Percentiles rank a stretch among this genome's conserved stretches.
phyloP scores from a whole-genome alignment of 139 green algal species.

The Marvania coccoides region DNA sequence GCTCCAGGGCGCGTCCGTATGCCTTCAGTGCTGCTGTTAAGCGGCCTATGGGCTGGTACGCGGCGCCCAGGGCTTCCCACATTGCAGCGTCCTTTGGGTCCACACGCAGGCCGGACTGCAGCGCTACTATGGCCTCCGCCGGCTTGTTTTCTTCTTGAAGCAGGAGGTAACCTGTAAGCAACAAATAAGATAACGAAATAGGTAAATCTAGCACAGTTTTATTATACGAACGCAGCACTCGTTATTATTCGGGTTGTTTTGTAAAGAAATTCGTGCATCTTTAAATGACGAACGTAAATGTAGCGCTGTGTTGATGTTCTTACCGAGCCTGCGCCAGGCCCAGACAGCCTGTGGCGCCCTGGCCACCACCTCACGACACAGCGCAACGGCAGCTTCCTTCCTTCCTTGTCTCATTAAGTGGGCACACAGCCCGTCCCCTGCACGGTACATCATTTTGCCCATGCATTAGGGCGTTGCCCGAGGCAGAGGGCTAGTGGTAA shows the following conservation, averaged over 20 bases:
- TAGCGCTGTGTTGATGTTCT: background rate
- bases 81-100: slow-evolving; percentile 22
- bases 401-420: slow-evolving; percentile 19
- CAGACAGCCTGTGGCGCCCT: slow-evolving; percentile 7
- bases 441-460: no score
- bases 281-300: background rate
- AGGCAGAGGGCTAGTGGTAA: no score
- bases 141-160: background rate
- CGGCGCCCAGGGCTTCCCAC: slow-evolving; percentile 59
- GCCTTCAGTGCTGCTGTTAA: slow-evolving; percentile 37
- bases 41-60: slow-evolving; percentile 19
- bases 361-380: slow-evolving; percentile 32
- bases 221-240: no score
- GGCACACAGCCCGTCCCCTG: slow-evolving; percentile 41
- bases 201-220: background rate
- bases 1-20: slow-evolving; percentile 52
- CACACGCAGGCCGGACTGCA: slow-evolving; percentile 39
- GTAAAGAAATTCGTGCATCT: no score
- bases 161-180: background rate
- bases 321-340: slow-evolving; percentile 16
- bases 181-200: background rate
- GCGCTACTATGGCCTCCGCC: slow-evolving; percentile 23
- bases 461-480: no score
- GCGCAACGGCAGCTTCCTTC: slow-evolving; percentile 11
- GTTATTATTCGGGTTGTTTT: no score